Conservation (phyloP, 2,329 filamentous ascomycete species). For the Neofusicoccum laricinum region DNA sequence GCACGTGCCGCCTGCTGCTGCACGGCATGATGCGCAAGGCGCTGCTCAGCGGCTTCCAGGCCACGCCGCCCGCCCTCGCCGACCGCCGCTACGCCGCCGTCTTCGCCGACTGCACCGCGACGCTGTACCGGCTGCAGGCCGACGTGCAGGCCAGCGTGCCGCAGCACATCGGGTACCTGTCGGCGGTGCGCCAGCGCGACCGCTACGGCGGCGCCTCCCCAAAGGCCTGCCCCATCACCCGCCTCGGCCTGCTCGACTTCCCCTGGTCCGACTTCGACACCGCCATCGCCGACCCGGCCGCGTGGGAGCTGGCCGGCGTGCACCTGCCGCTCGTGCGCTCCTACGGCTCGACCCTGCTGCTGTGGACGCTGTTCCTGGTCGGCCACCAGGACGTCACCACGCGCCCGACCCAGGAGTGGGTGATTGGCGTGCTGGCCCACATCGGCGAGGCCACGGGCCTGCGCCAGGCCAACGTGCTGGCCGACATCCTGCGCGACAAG, state of each 20-base stretch:
- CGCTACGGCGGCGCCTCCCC: background rate
- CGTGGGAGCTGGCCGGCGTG: conserved; percentile 2
- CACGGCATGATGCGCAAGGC: conserved; percentile 24
- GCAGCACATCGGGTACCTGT: conserved; percentile 33
- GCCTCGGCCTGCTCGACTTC: conserved; percentile 20
- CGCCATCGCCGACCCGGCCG: background rate
- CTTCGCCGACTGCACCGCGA: conserved; percentile 25
- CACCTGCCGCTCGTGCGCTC: conserved; percentile 31
- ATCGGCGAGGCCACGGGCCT: conserved; percentile 52
- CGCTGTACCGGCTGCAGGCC: conserved; percentile 27
- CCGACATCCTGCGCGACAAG: conserved; percentile 21
- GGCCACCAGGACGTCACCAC: conserved; percentile 29
- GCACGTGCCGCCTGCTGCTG: conserved; percentile 25
- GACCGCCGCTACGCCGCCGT: conserved; percentile 21
- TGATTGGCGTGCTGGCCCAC: conserved; percentile 53
- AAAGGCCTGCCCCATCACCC: background rate
- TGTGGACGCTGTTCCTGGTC: conserved; percentile 33
- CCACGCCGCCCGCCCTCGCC: conserved; percentile 26
- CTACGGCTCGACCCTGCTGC: conserved; percentile 29
- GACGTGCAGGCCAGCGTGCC: conserved; percentile 35
- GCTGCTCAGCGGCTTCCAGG: conserved; percentile 24
- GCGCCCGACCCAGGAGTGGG: conserved; percentile 25
- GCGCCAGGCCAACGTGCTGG: conserved; percentile 31
- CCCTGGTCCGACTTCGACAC: background rate
- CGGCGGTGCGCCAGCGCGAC: conserved; percentile 18